Evolutionary conservation across 2,329 filamentous ascomycete species (phyloP).

Genomic region (Parasarocladium wereldwijsianum): DNA sequence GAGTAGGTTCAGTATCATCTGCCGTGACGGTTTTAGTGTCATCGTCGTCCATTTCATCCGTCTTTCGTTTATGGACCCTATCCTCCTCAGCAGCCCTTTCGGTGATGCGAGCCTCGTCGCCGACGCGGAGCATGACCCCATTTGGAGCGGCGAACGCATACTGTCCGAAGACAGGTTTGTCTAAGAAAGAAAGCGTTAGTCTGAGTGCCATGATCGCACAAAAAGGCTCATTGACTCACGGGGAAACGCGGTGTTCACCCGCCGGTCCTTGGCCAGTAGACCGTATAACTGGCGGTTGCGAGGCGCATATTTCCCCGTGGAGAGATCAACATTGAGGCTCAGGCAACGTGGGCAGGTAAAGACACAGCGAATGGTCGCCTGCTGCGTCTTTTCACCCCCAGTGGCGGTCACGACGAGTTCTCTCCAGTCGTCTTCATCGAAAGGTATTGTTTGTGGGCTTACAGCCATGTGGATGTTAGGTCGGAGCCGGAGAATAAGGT

Average conservation of each 20-base stretch:
- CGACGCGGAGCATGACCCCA: constrained; percentile 8
- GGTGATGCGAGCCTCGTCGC: constrained; percentile 11
- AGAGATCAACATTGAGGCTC: constrained; percentile 8
- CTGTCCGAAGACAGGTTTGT: constrained; percentile 10
- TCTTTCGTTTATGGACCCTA: no score
- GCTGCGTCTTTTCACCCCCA: constrained; percentile 4
- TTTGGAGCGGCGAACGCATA: constrained; percentile 8
- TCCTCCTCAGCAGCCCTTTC: constrained; percentile 5
- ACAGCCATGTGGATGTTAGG: constrained; percentile 10
- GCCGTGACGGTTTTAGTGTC: no score
- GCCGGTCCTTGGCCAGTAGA: constrained; percentile 9
- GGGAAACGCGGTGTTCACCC: constrained; percentile 8
- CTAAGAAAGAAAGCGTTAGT: constrained; percentile 2
- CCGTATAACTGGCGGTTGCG: constrained; percentile 8
- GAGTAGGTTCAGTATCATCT: no score
- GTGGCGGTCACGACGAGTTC: constrained; percentile 7
- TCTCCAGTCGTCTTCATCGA: constrained; percentile 9
- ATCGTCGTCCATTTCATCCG: not conserved
- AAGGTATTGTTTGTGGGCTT: constrained; percentile 4
- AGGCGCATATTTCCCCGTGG: constrained; percentile 6
- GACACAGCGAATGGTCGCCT: constrained; percentile 8
- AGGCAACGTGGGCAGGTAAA: constrained; percentile 9
- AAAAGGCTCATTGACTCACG: constrained; percentile 4
- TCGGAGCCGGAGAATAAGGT: constrained; percentile 8
- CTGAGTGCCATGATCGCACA: not conserved